Percentiles rank a stretch among this genome's conserved stretches.
Conservation (phyloP, 2,329 filamentous ascomycete genomes). For the Purpureocillium takamizusanense region DNA sequence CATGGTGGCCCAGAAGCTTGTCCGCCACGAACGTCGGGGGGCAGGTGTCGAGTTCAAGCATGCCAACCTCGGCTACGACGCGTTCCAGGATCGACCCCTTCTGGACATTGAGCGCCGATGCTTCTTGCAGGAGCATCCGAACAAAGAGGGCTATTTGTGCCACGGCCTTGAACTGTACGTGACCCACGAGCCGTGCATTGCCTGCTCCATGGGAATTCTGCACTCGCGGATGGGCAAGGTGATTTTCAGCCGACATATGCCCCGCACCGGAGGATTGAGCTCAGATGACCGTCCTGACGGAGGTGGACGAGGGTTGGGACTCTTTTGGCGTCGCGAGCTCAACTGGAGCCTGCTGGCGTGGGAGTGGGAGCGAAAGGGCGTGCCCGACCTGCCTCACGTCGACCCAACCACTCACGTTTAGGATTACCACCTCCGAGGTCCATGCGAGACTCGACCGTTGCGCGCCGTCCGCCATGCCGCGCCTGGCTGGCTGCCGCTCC, state of each 20-base stretch:
- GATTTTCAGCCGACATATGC: conserved; percentile 73
- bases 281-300: conserved; percentile 58
- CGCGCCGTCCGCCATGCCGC: too few relatives aligned
- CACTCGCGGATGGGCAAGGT: conserved; percentile 87
- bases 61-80: conserved; percentile 44
- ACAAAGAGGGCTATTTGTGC: conserved; percentile 80
- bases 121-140: conserved; percentile 55
- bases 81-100: conserved; percentile 60
- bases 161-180: conserved; percentile 89
- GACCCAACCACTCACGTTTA: conserved; percentile 42
- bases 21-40: conserved; percentile 41
- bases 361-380: conserved; percentile 54
- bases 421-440: conserved; percentile 32
- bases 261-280: conserved; percentile 70
- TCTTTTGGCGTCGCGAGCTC: conserved; percentile 67
- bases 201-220: conserved; percentile 93
- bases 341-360: conserved; percentile 81
- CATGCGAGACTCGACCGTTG: conserved; percentile 21
- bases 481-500: too few relatives aligned
- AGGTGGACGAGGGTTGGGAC: conserved; percentile 52
- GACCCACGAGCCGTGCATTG: conserved; percentile 91
- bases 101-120: conserved; percentile 56
- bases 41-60: conserved; percentile 22
- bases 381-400: conserved; percentile 28
- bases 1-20: conserved; percentile 66